Conservation (phyloP, 495 filamentous ascomycete genomes). For the Chaetomidium leptoderma region DNA sequence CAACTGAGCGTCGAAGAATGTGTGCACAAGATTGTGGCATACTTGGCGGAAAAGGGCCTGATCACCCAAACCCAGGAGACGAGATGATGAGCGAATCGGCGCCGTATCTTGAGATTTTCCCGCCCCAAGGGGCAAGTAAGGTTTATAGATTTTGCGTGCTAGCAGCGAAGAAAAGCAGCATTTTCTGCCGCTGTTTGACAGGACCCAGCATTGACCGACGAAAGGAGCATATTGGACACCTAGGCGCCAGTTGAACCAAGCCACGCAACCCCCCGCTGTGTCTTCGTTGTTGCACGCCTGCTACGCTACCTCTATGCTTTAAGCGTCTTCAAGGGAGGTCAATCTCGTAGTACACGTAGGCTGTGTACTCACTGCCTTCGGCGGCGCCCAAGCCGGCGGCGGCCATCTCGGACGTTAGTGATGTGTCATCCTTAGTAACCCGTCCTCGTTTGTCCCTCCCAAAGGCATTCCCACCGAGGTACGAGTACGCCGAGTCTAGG, state of each 20-base stretch:
- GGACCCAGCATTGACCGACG: neutral
- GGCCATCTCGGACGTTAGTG: slow-evolving; percentile 72
- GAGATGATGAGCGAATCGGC: slow-evolving; percentile 17
- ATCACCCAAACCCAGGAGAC: slow-evolving; percentile 36
- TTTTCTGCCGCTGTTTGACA: neutral
- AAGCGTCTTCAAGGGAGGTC: slow-evolving; percentile 51
- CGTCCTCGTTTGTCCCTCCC: slow-evolving; percentile 90
- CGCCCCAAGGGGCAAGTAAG: too few species aligned
- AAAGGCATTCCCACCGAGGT: slow-evolving; percentile 92
- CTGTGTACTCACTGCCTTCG: slow-evolving; percentile 79
- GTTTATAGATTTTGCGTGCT: neutral
- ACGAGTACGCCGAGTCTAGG: slow-evolving; percentile 83
- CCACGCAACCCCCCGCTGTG: neutral
- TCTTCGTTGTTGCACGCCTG: too few species aligned
- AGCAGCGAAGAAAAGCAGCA: neutral
- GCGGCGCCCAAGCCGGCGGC: slow-evolving; percentile 55
- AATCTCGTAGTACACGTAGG: slow-evolving; percentile 97
- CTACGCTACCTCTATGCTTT: neutral
- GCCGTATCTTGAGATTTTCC: neutral
- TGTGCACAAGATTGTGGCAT: slow-evolving; percentile 74
- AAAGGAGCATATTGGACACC: neutral
- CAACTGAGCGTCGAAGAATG: slow-evolving; percentile 78
- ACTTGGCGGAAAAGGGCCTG: slow-evolving; percentile 57
- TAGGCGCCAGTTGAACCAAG: neutral
- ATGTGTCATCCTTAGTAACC: slow-evolving; percentile 78